phyloP scores from a whole-genome alignment of 176 grass and related monocot genomes.

The Carex cristatella region DNA sequence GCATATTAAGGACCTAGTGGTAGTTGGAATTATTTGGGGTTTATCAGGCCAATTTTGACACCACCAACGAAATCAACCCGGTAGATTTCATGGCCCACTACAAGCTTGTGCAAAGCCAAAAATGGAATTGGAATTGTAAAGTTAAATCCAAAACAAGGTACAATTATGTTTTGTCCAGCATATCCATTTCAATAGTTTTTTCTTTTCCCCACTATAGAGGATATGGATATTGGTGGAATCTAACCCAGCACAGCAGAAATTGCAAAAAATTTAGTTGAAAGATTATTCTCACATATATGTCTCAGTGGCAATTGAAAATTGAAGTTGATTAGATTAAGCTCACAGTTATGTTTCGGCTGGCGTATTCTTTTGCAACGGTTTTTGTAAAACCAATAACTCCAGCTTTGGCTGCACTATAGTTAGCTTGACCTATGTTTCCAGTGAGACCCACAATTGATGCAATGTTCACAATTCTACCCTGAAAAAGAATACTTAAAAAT shows the following conservation, averaged over 20 bases:
- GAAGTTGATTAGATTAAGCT: constrained; percentile 9
- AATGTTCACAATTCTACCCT: constrained; percentile 95
- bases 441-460: constrained; percentile 90
- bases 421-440: constrained; percentile 92
- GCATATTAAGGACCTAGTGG: not conserved
- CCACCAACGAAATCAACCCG: not conserved
- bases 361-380: constrained; percentile 94
- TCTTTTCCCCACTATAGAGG: not conserved
- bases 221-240: not conserved
- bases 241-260: not conserved
- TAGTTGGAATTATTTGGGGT: not conserved
- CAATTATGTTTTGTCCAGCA: not conserved
- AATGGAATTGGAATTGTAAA: not conserved
- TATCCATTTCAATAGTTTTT: not conserved
- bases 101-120: not conserved
- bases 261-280: not conserved
- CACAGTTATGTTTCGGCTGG: constrained; percentile 94
- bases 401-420: constrained; percentile 90
- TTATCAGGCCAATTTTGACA: not conserved
- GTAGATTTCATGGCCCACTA: not conserved
- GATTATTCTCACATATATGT: not conserved
- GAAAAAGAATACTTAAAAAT: not conserved
- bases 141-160: not conserved
- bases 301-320: not conserved
- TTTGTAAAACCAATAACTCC: constrained; percentile 98